Evolutionary conservation across 2,329 filamentous ascomycete species (phyloP).

Genomic region (Diaporthe citriasiana): DNA sequence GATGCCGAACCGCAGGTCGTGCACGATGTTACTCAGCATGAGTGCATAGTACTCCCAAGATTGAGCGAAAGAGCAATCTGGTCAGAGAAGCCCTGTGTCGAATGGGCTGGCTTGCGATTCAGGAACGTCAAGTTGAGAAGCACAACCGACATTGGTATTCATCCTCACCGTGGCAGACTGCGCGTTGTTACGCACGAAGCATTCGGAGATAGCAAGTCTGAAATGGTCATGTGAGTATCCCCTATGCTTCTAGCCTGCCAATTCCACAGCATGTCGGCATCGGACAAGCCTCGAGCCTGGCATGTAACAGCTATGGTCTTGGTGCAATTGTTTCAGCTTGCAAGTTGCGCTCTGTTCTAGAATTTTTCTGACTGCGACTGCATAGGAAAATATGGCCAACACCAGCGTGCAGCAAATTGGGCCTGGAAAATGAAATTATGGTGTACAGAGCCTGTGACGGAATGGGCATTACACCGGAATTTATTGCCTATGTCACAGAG

Average conservation of each 20-base stretch:
- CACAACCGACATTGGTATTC: background rate
- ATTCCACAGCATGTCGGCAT: background rate
- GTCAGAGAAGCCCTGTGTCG: conserved; percentile 21
- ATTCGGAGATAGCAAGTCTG: background rate
- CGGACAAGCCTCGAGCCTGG: background rate
- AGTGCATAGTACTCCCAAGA: background rate
- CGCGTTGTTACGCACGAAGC: conserved; percentile 1
- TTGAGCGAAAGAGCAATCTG: conserved; percentile 27
- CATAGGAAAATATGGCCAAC: conserved; percentile 36
- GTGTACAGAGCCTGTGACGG: conserved; percentile 32
- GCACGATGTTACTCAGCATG: background rate
- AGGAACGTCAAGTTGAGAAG: background rate
- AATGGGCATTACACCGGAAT: conserved; percentile 19
- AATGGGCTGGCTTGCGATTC: conserved; percentile 1
- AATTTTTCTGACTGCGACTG: background rate
- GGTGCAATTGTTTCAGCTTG: background rate
- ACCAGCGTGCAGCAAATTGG: background rate
- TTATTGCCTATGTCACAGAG: conserved; percentile 36
- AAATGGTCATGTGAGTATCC: conserved; percentile 26
- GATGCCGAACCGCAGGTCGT: background rate
- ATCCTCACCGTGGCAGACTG: background rate
- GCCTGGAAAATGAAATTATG: conserved; percentile 39
- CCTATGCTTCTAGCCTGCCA: background rate
- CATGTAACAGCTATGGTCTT: background rate
- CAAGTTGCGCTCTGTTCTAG: no score